Conservation (phyloP, 352 stramenopile species). For the Phytopythium oedochilum region DNA sequence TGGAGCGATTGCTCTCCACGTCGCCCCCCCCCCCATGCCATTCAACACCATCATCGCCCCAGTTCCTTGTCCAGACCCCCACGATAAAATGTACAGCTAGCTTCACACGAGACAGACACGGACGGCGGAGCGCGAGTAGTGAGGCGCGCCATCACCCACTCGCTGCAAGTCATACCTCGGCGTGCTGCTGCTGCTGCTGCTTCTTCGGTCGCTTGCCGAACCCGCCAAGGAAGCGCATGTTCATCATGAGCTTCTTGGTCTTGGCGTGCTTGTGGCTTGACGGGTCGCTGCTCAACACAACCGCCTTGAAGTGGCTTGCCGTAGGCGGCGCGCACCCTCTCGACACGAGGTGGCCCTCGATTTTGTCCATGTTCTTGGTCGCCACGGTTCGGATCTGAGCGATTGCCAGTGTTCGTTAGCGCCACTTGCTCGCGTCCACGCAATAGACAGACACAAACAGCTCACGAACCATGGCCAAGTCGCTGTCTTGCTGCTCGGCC, state of each 20-base stretch:
- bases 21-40: too few species aligned
- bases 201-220: constrained; percentile 60
- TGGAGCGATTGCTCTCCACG: neutral
- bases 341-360: constrained; percentile 56
- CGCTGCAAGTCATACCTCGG: constrained; percentile 7
- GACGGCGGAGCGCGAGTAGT: neutral
- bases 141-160: too few species aligned
- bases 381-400: constrained; percentile 58
- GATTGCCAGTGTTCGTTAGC: neutral
- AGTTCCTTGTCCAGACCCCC: too few species aligned
- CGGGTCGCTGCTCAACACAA: constrained; percentile 31
- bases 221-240: constrained; percentile 73
- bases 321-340: constrained; percentile 36
- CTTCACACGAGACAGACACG: neutral
- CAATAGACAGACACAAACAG: neutral
- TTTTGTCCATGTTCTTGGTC: constrained; percentile 70
- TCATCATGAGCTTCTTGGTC: constrained; percentile 65
- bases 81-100: neutral
- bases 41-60: too few species aligned
- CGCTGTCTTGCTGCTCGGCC: constrained; percentile 45
- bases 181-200: constrained; percentile 28
- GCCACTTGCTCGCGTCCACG: neutral
- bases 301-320: constrained; percentile 46
- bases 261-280: constrained; percentile 38
- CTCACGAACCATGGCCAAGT: constrained; percentile 42